Conservation (phyloP, 495 filamentous ascomycete genomes). For the Penicillium atrosanguineum region DNA sequence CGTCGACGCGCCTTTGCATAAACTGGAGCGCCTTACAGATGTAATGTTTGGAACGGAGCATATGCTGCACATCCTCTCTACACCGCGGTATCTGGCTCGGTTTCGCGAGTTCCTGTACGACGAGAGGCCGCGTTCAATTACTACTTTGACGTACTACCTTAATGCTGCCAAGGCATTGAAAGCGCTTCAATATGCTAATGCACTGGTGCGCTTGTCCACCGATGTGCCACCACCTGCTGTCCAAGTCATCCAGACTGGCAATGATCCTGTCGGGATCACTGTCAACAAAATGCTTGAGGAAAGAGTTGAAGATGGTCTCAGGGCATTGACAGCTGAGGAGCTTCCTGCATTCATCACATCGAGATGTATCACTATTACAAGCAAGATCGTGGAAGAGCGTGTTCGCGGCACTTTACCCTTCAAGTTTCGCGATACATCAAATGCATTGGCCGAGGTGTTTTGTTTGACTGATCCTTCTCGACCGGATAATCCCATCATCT, state of each 20-base stretch:
- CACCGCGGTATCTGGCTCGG: constrained; percentile 61
- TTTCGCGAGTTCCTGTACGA: constrained; percentile 68
- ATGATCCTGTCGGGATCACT: constrained; percentile 41
- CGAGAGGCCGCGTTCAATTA: constrained; percentile 67
- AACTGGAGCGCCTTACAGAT: constrained; percentile 59
- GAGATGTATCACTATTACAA: constrained; percentile 33
- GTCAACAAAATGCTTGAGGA: constrained; percentile 55
- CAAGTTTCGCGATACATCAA: constrained; percentile 54
- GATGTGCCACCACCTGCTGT: constrained; percentile 35
- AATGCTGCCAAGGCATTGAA: constrained; percentile 62
- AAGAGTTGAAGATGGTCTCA: constrained; percentile 57
- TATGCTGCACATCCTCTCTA: constrained; percentile 57
- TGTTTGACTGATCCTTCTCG: constrained; percentile 73
- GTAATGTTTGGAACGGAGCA: constrained; percentile 65
- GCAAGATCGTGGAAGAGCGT: constrained; percentile 35
- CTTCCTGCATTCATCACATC: constrained; percentile 67
- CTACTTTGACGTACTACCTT: constrained; percentile 65
- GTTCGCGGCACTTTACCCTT: constrained; percentile 33
- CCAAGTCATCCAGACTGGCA: constrained; percentile 44
- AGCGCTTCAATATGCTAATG: constrained; percentile 69
- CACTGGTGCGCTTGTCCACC: constrained; percentile 46
- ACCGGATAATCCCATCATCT: constrained; percentile 73
- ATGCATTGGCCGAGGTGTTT: constrained; percentile 74
- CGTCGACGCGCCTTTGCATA: constrained; percentile 29
- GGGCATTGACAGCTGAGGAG: constrained; percentile 60